A percentile compares a stretch with the other conserved stretches of the same genome.
phyloP scores from a whole-genome alignment of 2,329 filamentous ascomycete genomes.

The Pestalotiopsis sp. region DNA sequence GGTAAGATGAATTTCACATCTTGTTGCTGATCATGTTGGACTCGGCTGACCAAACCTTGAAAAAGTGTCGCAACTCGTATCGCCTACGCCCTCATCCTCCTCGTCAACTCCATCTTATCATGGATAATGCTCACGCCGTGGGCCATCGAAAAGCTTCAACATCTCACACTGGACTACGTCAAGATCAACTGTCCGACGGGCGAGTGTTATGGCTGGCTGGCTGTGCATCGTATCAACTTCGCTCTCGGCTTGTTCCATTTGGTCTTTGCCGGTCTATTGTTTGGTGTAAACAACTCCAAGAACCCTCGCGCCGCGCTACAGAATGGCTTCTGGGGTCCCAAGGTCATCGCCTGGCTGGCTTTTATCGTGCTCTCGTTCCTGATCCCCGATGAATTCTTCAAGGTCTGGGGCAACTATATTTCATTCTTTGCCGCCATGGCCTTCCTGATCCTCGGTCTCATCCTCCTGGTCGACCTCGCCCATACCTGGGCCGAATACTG shows the following conservation, averaged over 20 bases:
- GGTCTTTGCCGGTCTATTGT: constrained; percentile 78
- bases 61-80: constrained; percentile 91
- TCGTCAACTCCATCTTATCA: constrained; percentile 94
- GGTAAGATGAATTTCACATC: constrained; percentile 51
- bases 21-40: not conserved
- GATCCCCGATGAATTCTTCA: constrained; percentile 92
- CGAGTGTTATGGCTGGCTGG: constrained; percentile 92
- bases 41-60: not conserved
- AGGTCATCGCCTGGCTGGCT: constrained; percentile 85
- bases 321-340: constrained; percentile 99
- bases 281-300: constrained; percentile 86
- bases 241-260: constrained; percentile 93
- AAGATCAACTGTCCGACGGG: constrained; percentile 90
- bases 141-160: constrained; percentile 94
- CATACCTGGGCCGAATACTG: constrained; percentile 98
- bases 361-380: constrained; percentile 92
- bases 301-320: constrained; percentile 87
- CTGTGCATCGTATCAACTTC: constrained; percentile 97
- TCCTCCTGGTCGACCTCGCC: constrained; percentile 91
- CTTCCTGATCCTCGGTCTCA: constrained; percentile 89
- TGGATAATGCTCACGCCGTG: constrained; percentile 99
- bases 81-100: constrained; percentile 90
- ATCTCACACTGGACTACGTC: constrained; percentile 92
- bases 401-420: constrained; percentile 94
- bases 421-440: constrained; percentile 86